Evolutionary conservation across 1,139 yeast genomes (phyloP), one percentile per base, ranked within the genome.

Genomic region (Saccharomyces hybrid): DNA sequence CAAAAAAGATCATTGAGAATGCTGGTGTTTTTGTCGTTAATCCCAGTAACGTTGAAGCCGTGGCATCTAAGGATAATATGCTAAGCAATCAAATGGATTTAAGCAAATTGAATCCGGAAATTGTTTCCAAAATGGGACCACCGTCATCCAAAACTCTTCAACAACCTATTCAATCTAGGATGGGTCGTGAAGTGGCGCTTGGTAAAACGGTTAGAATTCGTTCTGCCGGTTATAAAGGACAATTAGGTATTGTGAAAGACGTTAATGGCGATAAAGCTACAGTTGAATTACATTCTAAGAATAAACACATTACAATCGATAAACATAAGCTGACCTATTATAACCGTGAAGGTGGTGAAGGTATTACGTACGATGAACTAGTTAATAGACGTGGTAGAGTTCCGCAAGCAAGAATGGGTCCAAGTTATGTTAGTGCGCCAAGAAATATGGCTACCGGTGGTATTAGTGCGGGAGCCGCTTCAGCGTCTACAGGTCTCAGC

Each of bases 241-340:
- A 90, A 62, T 84, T 86, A 76, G 99, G 99, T 68, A 87, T 88
- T 62, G 90, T 95, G 46, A 87, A 88, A 59, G 98, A 93, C 68
- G 88, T 96, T 13, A 95, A 90, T 62, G 99, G 95, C 58, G 86
- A 85, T 19, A 81, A 79, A 63, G 98, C 97, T 2, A 81, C 98
- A 58, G 87, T 93, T 49, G 99, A 93, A 72, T 79, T 93, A 60
- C 98, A 93, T 70, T 88, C 97, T 42, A 91, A 90, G 65, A 85
- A 86, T 66, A 95, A 93, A 70, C 88, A 86, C 58, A 83, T 91
- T 59, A 89, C 93, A 59, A 90, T 93, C 42, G 85, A 83, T 63
- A 91, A 91, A 67, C 79, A 81, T 42, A 87, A 83, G 67, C 78
- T 93, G 64, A 79, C 86, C 61, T 88, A 90, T 58, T 79, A 84